phyloP scores from a whole-genome alignment of 2,329 filamentous ascomycete species.

The Sporothrix protearum region DNA sequence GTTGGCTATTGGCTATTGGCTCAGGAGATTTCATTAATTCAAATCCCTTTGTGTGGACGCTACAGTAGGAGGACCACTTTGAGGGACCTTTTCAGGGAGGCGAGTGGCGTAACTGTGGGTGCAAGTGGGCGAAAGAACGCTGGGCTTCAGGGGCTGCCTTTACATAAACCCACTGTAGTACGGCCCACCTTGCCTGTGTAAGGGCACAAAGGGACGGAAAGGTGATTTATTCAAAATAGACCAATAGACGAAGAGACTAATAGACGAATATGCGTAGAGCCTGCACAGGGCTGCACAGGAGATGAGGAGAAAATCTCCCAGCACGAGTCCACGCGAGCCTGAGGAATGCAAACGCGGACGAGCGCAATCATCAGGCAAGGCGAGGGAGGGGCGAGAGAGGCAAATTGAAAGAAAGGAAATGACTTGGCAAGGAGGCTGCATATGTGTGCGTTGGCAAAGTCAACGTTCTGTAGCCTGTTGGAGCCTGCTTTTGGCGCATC shows the following conservation, averaged over 20 bases:
- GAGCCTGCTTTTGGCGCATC: background rate
- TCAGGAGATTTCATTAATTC: background rate
- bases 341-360: constrained; percentile 17
- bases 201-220: background rate
- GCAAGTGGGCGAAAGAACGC: background rate
- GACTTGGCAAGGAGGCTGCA: constrained; percentile 9
- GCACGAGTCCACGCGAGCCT: background rate
- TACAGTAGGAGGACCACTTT: too few relatives aligned
- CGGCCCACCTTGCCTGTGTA: background rate
- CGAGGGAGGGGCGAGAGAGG: background rate
- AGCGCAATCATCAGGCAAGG: background rate
- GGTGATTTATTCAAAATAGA: too few relatives aligned
- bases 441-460: constrained; percentile 14
- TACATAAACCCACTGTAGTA: background rate
- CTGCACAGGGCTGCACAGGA: background rate
- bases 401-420: too few relatives aligned
- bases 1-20: background rate
- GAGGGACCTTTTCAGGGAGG: background rate
- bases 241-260: too few relatives aligned
- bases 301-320: constrained; percentile 2
- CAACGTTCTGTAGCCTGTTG: background rate
- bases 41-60: background rate
- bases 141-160: background rate
- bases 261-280: too few relatives aligned
- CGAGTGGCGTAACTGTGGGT: background rate